phyloP scores from a whole-genome alignment of 1,284 basidiomycete species.

The Anthracocystis panici-leucophaei region DNA sequence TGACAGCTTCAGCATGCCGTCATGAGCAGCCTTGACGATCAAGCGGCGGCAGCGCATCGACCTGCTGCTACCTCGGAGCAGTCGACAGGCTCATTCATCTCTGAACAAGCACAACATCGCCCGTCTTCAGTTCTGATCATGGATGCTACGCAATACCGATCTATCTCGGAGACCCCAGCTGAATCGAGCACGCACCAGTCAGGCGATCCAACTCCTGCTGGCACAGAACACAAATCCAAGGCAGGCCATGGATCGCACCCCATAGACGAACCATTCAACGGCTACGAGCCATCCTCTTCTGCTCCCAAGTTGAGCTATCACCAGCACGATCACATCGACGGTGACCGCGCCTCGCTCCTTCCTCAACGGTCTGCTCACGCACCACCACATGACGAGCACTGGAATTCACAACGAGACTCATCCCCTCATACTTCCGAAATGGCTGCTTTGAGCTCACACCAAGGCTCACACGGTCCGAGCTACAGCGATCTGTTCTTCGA shows the following conservation, averaged over 20 bases:
- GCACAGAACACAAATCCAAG: not conserved
- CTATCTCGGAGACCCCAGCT: not conserved
- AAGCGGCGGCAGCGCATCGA: not conserved
- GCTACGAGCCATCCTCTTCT: not conserved
- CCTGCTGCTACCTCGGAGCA: not conserved
- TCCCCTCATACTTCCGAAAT: constrained; percentile 2
- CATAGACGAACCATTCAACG: not conserved
- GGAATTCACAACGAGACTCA: not conserved
- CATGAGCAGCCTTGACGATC: not conserved
- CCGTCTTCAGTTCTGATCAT: constrained; percentile 1
- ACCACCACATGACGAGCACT: not conserved
- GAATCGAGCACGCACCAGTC: not conserved
- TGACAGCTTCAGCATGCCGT: not conserved
- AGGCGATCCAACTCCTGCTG: not conserved
- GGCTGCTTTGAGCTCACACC: constrained; percentile 25
- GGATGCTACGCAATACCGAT: not conserved
- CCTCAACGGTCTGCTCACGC: constrained; percentile 1
- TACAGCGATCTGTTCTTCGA: constrained; percentile 53
- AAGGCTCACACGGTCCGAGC: constrained; percentile 23
- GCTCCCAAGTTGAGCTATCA: not conserved
- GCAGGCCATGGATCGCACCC: not conserved
- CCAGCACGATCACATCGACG: not conserved
- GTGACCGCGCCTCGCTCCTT: constrained; percentile 12
- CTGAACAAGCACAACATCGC: not conserved
- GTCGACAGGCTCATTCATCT: constrained; percentile 5